Percentiles rank a stretch among this genome's conserved stretches.
phyloP scores from a whole-genome alignment of 164 flowering plant species.

The Aristolochia californica region DNA sequence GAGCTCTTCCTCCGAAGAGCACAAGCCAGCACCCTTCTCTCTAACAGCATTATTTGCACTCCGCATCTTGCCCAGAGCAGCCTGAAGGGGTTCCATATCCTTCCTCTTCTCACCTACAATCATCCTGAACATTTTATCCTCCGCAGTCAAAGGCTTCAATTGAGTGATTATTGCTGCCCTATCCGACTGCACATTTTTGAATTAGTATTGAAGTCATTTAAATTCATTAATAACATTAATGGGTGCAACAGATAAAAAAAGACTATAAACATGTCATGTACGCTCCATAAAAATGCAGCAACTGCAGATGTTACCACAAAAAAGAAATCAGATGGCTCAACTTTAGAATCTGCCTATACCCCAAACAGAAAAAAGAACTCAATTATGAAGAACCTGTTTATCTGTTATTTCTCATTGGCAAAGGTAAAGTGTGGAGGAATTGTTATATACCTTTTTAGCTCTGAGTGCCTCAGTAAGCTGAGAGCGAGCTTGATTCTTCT shows the following conservation, averaged over 20 bases:
- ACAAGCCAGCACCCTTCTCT: constrained; percentile 46
- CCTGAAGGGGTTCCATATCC: constrained; percentile 71
- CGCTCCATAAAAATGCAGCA: neutral
- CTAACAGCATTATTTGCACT: constrained; percentile 32
- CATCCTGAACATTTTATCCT: constrained; percentile 35
- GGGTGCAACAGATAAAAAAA: no score
- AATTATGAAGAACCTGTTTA: no score
- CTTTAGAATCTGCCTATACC: neutral
- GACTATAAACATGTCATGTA: no score
- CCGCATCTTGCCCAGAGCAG: constrained; percentile 75
- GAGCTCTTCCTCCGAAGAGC: constrained; percentile 89
- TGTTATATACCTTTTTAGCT: constrained; percentile 50
- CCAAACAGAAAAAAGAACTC: neutral
- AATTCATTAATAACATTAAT: no score
- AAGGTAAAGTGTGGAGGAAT: neutral
- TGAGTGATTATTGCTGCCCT: constrained; percentile 38
- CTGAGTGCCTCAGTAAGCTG: constrained; percentile 48
- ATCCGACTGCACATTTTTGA: constrained; percentile 35
- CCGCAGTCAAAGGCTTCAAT: constrained; percentile 36
- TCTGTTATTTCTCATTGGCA: no score
- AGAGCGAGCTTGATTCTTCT: constrained; percentile 41
- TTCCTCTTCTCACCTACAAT: constrained; percentile 53
- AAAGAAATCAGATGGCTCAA: neutral
- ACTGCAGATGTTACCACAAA: neutral
- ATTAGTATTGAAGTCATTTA: neutral